phyloP scores from a whole-genome alignment of 2,329 filamentous ascomycete species.

The Mariannaea elegans region DNA sequence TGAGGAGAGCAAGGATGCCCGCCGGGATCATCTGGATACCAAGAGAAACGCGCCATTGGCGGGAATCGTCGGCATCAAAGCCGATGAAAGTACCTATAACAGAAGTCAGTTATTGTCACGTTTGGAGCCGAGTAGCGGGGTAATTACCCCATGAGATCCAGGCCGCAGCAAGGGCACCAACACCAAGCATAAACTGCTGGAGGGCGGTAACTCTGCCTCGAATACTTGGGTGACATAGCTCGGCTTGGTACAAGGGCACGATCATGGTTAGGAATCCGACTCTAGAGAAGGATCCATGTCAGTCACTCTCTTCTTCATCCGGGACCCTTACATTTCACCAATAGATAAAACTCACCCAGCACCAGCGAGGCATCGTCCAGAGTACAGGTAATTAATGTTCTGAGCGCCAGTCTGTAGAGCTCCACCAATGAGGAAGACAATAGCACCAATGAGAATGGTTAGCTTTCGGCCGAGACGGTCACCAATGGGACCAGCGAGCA shows the following conservation, averaged over 20 bases:
- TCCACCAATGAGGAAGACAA: conserved; percentile 78
- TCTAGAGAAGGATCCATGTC: conserved; percentile 41
- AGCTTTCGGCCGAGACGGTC: conserved; percentile 73
- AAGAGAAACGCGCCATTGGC: conserved; percentile 54
- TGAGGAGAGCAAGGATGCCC: conserved; percentile 69
- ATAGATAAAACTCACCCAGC: conserved; percentile 60
- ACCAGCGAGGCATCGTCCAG: conserved; percentile 75
- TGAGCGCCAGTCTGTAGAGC: conserved; percentile 75
- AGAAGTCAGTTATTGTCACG: not conserved
- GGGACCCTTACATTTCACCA: no score
- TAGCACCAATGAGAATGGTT: conserved; percentile 76
- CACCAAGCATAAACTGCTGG: conserved; percentile 85
- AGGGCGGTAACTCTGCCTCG: conserved; percentile 78
- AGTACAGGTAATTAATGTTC: conserved; percentile 68
- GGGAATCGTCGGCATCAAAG: conserved; percentile 38
- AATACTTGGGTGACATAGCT: conserved; percentile 81
- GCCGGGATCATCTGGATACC: conserved; percentile 79
- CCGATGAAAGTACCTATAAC: conserved; percentile 42
- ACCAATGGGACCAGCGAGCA: conserved; percentile 68
- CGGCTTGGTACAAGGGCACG: conserved; percentile 76
- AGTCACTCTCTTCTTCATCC: no score
- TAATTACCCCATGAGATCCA: conserved; percentile 75
- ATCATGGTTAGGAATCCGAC: conserved; percentile 54
- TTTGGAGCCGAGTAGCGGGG: not conserved
- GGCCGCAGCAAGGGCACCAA: conserved; percentile 75